These are phyloP conservation scores for Trypanosoma mega DNA, from an alignment of 208 protist genomes.

Conservation along the genomic window DNA sequence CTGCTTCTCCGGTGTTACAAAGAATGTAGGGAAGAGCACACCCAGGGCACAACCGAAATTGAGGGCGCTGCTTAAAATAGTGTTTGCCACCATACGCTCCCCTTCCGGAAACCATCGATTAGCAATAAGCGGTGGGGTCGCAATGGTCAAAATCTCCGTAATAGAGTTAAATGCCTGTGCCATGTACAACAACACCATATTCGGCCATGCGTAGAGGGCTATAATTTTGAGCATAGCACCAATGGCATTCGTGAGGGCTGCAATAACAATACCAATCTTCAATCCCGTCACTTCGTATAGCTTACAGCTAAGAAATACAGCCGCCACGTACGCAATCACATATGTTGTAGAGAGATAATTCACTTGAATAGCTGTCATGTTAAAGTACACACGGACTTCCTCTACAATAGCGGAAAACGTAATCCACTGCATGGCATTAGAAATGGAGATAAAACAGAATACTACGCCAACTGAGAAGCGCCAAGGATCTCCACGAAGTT, in stretches of 20 bases:
- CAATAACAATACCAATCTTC: conserved; percentile 52
- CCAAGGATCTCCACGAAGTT: conserved; percentile 38
- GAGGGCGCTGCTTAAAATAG: conserved; percentile 56
- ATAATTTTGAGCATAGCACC: conserved; percentile 65
- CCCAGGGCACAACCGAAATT: conserved; percentile 73
- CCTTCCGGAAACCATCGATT: conserved; percentile 73
- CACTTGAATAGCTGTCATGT: conserved; percentile 52
- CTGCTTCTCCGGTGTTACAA: conserved; percentile 51
- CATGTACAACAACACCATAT: conserved; percentile 52
- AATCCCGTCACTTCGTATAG: conserved; percentile 70
- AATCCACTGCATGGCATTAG: conserved; percentile 79
- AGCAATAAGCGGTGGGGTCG: conserved; percentile 73
- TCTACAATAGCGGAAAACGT: conserved; percentile 58
- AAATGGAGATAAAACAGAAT: conserved; percentile 62
- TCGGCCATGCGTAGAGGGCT: conserved; percentile 59
- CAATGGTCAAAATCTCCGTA: conserved; percentile 73
- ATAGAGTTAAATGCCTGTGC: conserved; percentile 70
- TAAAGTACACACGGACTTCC: conserved; percentile 52
- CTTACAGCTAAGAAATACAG: conserved; percentile 83
- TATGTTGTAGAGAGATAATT: conserved; percentile 78
- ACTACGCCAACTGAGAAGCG: conserved; percentile 46
- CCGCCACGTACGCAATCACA: conserved; percentile 73
- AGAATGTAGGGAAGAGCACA: conserved; percentile 66
- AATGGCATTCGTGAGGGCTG: conserved; percentile 42
- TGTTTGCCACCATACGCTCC: conserved; percentile 69